Conservation (phyloP, 108 stramenopile species). For the Nitzschia sp. region DNA sequence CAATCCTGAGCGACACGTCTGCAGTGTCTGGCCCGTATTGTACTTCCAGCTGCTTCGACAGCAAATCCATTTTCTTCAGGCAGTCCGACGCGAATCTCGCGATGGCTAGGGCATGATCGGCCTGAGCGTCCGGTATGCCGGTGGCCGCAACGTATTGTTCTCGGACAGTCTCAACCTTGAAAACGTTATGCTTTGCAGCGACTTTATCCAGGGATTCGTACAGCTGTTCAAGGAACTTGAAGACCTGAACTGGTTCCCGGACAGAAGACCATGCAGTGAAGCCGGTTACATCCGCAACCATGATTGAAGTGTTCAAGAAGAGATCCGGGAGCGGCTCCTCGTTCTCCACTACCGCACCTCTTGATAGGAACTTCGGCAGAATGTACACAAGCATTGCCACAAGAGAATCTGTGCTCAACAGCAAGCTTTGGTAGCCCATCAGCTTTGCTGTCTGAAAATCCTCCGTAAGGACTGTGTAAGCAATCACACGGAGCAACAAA, state of each 20-base stretch:
- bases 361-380: too few relatives aligned
- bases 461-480: background rate
- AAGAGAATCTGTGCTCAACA: constrained; percentile 21
- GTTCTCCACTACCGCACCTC: too few relatives aligned
- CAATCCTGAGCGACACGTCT: constrained; percentile 24
- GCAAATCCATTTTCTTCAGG: background rate
- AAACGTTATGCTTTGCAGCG: constrained; percentile 1
- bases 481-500: constrained; percentile 10
- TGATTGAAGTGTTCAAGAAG: too few relatives aligned
- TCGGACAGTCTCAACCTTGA: constrained; percentile 20
- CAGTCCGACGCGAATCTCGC: constrained; percentile 23
- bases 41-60: constrained; percentile 11
- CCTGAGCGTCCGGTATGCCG: constrained; percentile 6
- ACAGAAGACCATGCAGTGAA: constrained; percentile 16
- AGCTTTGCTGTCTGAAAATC: background rate
- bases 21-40: constrained; percentile 31
- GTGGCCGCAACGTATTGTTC: constrained; percentile 9
- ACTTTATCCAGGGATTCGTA: background rate
- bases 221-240: constrained; percentile 1
- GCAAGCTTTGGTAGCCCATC: background rate
- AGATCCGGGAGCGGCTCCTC: too few relatives aligned
- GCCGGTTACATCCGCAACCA: too few relatives aligned
- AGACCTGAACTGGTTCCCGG: constrained; percentile 16
- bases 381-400: too few relatives aligned
- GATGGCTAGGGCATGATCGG: constrained; percentile 22